Percentiles rank a stretch among this genome's conserved stretches.
Evolutionary conservation across 139 green algal genomes (phyloP).

Genomic region (Volvox reticuliferus): DNA sequence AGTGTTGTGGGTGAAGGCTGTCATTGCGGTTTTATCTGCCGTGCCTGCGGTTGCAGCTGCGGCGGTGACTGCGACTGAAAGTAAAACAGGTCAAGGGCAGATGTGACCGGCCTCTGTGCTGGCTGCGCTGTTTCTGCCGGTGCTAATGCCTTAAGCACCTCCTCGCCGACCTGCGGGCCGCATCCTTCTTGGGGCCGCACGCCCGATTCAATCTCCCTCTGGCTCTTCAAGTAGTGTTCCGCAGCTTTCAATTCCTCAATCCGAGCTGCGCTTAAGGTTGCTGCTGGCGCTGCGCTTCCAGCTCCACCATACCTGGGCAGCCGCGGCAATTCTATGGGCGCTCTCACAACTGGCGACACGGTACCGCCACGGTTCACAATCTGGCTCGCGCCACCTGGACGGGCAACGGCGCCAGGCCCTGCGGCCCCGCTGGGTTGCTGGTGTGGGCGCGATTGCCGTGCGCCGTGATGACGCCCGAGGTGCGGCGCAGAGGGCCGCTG

Average conservation of each 20-base stretch:
- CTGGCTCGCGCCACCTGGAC: no score
- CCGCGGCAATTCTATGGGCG: background rate
- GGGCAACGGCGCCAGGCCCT: no score
- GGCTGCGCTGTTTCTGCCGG: no score
- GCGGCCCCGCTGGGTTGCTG: no score
- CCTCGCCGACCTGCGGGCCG: background rate
- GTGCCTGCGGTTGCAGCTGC: background rate
- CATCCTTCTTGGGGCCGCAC: background rate
- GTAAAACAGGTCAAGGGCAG: conserved; percentile 28
- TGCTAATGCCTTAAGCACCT: no score
- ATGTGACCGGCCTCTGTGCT: background rate
- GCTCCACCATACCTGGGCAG: background rate
- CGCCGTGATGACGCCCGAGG: background rate
- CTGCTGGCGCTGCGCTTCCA: background rate
- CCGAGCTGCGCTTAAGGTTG: background rate
- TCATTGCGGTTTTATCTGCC: no score
- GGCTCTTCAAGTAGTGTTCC: background rate
- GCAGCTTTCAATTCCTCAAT: no score
- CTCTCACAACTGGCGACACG: no score
- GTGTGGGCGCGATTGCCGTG: no score
- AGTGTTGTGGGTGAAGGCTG: no score
- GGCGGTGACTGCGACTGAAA: background rate
- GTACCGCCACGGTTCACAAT: no score
- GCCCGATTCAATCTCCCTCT: conserved; percentile 13
- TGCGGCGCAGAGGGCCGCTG: background rate